A percentile compares a stretch with the other conserved stretches of the same genome.
These are phyloP conservation scores for Dryadomyces sulphureus DNA, from an alignment of 2,329 filamentous ascomycete species.

Conservation along the genomic window DNA sequence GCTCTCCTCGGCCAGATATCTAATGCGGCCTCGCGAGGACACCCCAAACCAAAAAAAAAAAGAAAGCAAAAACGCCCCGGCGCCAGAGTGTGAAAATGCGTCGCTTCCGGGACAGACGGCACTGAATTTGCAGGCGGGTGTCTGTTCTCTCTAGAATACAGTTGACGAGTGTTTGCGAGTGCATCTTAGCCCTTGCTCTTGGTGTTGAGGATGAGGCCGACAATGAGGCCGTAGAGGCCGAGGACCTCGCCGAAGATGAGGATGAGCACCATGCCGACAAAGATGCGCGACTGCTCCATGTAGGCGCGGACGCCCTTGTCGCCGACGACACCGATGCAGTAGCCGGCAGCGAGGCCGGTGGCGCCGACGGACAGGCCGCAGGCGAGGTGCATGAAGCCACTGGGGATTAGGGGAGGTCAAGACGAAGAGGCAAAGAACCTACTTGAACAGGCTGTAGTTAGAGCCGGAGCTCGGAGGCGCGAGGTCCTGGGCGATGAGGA, in stretches of 20 bases:
- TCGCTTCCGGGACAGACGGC: neutral
- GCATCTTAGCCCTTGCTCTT: conserved; percentile 57
- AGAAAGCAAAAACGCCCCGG: neutral
- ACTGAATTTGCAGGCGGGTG: neutral
- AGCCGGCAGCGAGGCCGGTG: conserved; percentile 84
- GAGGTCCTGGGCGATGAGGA: conserved; percentile 87
- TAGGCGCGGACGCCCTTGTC: conserved; percentile 88
- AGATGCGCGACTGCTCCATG: conserved; percentile 91
- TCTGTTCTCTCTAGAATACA: neutral
- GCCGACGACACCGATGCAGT: conserved; percentile 90
- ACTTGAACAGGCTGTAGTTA: conserved; percentile 76
- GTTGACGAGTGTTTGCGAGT: no score
- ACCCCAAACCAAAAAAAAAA: neutral
- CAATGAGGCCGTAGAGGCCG: conserved; percentile 89
- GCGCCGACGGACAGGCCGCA: conserved; percentile 84
- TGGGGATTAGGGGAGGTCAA: conserved; percentile 17
- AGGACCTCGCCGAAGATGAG: conserved; percentile 97
- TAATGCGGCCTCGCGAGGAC: neutral
- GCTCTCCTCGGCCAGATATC: no score
- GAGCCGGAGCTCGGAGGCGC: conserved; percentile 46
- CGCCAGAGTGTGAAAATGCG: conserved; percentile 4
- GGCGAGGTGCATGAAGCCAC: conserved; percentile 85
- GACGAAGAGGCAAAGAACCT: conserved; percentile 19
- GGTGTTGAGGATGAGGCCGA: conserved; percentile 85
- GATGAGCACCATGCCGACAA: conserved; percentile 97